Conservation (phyloP, 805 yeast genomes). For the Wickerhamiella kazuoi region DNA sequence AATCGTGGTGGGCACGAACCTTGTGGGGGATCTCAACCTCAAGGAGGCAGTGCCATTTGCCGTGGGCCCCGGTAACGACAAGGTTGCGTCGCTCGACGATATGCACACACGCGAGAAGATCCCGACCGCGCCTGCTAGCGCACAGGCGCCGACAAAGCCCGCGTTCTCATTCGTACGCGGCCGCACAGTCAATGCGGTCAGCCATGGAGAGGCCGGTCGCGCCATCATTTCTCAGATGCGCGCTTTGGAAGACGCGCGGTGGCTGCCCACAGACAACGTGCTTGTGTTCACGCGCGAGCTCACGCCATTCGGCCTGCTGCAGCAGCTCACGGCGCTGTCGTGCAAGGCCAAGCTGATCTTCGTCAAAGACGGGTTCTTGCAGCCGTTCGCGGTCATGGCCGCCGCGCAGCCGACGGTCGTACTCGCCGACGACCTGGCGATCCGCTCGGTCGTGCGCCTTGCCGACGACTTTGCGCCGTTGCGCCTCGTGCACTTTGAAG, state of each 20-base stretch:
- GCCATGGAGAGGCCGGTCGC: conserved; percentile 17
- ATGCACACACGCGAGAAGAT: neutral
- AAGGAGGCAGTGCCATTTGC: conserved; percentile 2
- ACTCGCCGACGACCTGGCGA: conserved; percentile 18
- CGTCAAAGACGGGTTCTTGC: conserved; percentile 7
- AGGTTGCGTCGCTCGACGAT: conserved; percentile 4
- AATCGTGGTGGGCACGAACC: neutral
- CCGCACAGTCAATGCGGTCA: conserved; percentile 2
- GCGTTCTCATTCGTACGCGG: conserved; percentile 1
- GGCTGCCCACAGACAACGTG: conserved; percentile 18
- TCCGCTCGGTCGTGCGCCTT: conserved; percentile 15
- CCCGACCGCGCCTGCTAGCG: neutral
- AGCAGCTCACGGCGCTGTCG: conserved; percentile 20
- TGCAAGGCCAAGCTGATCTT: conserved; percentile 10
- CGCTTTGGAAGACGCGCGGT: conserved; percentile 18
- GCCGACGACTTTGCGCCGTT: conserved; percentile 12
- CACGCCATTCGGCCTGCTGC: conserved; percentile 14
- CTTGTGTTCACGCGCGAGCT: conserved; percentile 17
- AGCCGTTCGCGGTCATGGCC: conserved; percentile 13
- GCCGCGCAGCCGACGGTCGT: conserved; percentile 16
- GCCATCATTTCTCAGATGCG: conserved; percentile 24
- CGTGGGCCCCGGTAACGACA: neutral
- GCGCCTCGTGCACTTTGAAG: conserved; percentile 7
- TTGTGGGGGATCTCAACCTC: neutral
- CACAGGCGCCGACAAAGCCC: neutral